Evolutionary conservation across 129 eudicot species (phyloP), one percentile per base, ranked within the genome.

Genomic region (Dittrichia graveolens): DNA sequence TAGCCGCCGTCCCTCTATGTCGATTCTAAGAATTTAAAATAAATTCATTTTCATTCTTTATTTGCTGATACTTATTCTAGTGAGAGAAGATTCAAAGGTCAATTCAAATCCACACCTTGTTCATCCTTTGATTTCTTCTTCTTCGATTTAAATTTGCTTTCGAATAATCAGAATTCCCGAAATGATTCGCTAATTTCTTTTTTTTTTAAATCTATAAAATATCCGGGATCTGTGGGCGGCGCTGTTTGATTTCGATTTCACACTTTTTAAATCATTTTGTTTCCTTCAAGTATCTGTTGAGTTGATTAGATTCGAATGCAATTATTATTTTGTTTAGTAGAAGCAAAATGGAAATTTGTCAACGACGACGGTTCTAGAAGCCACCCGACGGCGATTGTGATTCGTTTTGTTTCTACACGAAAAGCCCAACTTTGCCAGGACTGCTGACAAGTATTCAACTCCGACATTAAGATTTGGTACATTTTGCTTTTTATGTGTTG

Each of bases 301-400:
- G 35, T 13, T 67, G 0, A 56, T 57, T 56, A n/a, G 44, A n/a
- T 24, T 53, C n/a, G 18, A 47, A 52, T 10, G 16, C 45, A 44
- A 58, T 45, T 59, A 9, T 54, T 9, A 60, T 15, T 76, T 76
- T 76, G 15, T 66, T 67, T 67, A 66, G 74, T 67, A 68, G 61
- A 76, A 35, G 15, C 74, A n/a, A 45, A 66, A 34, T 66, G 58
- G 67, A 6, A 47, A 55, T 55, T 67, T 57, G 74, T 76, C 80
- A 76, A 76, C 74, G 74, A 3, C 34, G 35, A 76, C 56, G n/a
- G 34, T 76, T 76, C 74, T 66, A 76, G 74, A 76, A 76, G 52
- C 80, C 67, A 16, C 7, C 67, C 59, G 79, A 35, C 79, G 57
- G 64, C 45, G 11, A 35, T 53, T 75, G 48, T 68, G 61, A 68